Evolutionary conservation across 2,329 filamentous ascomycete genomes (phyloP), one percentile per base, ranked within the genome.

Genomic region (Coniella lustricola): DNA sequence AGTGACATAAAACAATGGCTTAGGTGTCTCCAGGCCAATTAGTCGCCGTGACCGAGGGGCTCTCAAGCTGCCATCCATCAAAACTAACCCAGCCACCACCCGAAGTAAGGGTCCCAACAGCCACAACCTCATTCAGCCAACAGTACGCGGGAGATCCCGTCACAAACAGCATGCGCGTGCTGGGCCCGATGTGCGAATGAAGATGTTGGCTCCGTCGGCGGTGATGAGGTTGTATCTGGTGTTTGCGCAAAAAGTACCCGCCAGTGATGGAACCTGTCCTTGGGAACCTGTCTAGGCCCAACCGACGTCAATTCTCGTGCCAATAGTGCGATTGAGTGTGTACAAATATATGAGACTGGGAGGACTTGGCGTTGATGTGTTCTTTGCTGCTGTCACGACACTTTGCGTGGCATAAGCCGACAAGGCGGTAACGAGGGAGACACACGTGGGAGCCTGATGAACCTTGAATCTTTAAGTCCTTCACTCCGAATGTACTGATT

Each of bases 111-210:
- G 62, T 48, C 2, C 60, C 62, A 5, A 64, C 59, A 0, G 58
- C 58, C 22, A 63, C 52, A 12, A 64, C 54, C 39, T 62, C 56
- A 53, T 64, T 64, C 20, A 64, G 39, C 61, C 61, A 64, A 40
- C 58, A 59, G 37, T 63, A 64, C 44, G 59, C 53, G 10, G 41
- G 33, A 36, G 54, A 56, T 12, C 58, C 57, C 31, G 62, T 64
- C 54, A 62, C 59, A 25, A 62, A 60, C 2, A 50, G 16, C 3
- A 58, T 48, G 13, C 54, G 51, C 60, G 59, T 40, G 52, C 51
- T 10, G 60, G 59, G 3, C 62, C 62, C 13, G 50, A 52, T 8
- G 61, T 63, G 35, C 58, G 59, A 40, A 64, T 59, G 44, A 60
- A 60, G 50, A 64, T 61, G 39, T 63, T 53, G 18, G 60, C 62